Percentiles rank a stretch among this genome's conserved stretches.
Conservation (phyloP, 805 yeast species). For the Metschnikowia drakensbergensis region DNA sequence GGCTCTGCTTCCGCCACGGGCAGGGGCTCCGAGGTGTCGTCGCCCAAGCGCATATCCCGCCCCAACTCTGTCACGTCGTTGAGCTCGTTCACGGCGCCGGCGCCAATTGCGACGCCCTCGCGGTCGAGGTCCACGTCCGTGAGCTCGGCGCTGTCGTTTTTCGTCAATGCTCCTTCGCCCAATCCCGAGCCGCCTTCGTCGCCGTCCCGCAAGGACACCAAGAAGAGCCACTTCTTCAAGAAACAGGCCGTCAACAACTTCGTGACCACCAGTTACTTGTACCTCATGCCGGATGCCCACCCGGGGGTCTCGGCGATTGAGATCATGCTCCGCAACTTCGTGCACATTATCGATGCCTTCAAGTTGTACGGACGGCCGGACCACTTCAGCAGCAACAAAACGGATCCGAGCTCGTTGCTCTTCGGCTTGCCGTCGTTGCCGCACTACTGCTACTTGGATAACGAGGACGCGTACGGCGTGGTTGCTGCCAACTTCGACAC, state of each 20-base stretch:
- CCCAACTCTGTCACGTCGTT: conserved; percentile 20
- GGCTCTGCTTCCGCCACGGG: not conserved
- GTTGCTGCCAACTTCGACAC: conserved; percentile 18
- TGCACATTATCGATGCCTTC: conserved; percentile 69
- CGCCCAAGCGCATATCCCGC: conserved; percentile 19
- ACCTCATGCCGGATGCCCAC: conserved; percentile 70
- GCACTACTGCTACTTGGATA: conserved; percentile 52
- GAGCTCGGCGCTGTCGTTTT: conserved; percentile 29
- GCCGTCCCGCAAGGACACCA: not conserved
- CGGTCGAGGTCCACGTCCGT: conserved; percentile 22
- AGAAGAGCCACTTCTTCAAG: conserved; percentile 22
- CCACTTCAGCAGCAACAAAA: conserved; percentile 69
- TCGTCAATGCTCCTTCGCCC: conserved; percentile 27
- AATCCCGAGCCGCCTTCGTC: conserved; percentile 10
- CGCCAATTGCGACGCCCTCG: conserved; percentile 8
- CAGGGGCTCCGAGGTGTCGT: not conserved
- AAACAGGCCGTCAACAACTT: conserved; percentile 26
- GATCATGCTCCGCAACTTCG: conserved; percentile 64
- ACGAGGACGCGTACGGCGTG: conserved; percentile 22
- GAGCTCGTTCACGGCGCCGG: conserved; percentile 15
- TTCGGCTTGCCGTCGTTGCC: conserved; percentile 78
- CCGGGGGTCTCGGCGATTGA: conserved; percentile 70
- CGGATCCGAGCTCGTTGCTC: conserved; percentile 59
- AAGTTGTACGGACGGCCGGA: conserved; percentile 72
- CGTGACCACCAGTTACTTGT: conserved; percentile 42